Percentiles rank a stretch among this genome's conserved stretches.
phyloP scores from a whole-genome alignment of 371 early-diverging fungal species.

The Saksenaea vasiformis region DNA sequence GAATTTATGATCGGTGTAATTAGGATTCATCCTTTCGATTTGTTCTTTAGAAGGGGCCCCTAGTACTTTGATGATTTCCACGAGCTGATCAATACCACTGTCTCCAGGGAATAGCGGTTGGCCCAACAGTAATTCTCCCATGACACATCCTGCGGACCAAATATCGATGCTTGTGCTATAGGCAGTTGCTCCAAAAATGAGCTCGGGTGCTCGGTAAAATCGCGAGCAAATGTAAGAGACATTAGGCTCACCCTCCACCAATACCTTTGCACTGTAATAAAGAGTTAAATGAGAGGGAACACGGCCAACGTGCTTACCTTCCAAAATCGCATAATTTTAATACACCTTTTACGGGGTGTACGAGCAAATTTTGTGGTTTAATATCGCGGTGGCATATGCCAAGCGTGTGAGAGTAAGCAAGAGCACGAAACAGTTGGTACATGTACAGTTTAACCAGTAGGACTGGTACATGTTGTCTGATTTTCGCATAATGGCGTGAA shows the following conservation, averaged over 20 bases:
- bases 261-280: constrained; percentile 74
- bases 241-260: constrained; percentile 86
- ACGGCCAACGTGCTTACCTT: constrained; percentile 29
- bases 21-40: constrained; percentile 90
- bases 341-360: constrained; percentile 79
- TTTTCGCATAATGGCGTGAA: constrained; percentile 77
- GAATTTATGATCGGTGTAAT: constrained; percentile 97
- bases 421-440: constrained; percentile 87
- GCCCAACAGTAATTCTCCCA: constrained; percentile 92
- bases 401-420: constrained; percentile 90
- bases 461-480: constrained; percentile 92
- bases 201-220: constrained; percentile 95
- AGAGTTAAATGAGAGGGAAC: constrained; percentile 14
- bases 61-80: constrained; percentile 96
- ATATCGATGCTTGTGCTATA: constrained; percentile 90
- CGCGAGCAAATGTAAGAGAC: constrained; percentile 95
- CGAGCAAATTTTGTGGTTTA: constrained; percentile 91
- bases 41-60: constrained; percentile 96
- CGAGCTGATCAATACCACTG: constrained; percentile 96
- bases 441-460: constrained; percentile 84
- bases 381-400: constrained; percentile 93
- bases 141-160: constrained; percentile 97
- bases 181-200: constrained; percentile 87
- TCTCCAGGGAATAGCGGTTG: constrained; percentile 96
- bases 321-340: constrained; percentile 97